A percentile compares a stretch with the other conserved stretches of the same genome.
These are phyloP conservation scores for Quercus bicolor DNA, from an alignment of 306 rosid species.

Conservation along the genomic window DNA sequence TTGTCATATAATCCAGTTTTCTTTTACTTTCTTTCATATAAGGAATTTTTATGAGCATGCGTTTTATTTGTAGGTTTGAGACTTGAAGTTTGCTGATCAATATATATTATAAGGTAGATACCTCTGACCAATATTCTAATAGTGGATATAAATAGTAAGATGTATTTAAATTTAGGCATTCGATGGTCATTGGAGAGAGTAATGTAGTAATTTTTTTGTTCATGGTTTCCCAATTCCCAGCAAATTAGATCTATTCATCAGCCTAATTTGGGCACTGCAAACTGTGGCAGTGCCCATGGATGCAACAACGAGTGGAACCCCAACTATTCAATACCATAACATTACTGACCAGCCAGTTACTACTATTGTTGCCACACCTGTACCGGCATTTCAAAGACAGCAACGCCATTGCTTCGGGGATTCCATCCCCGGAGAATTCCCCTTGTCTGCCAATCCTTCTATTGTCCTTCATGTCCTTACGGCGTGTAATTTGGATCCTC, in stretches of 20 bases:
- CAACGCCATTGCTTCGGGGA: constrained; percentile 84
- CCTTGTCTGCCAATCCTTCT: constrained; percentile 84
- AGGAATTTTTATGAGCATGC: constrained; percentile 54
- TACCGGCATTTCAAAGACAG: constrained; percentile 64
- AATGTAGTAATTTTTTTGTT: constrained; percentile 47
- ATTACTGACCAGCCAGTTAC: constrained; percentile 81
- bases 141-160: constrained; percentile 7
- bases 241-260: constrained; percentile 44
- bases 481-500: constrained; percentile 77
- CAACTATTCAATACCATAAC: constrained; percentile 76
- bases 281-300: constrained; percentile 94
- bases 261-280: constrained; percentile 81
- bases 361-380: constrained; percentile 54
- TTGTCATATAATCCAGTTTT: constrained; percentile 24
- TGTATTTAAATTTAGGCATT: neutral
- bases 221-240: constrained; percentile 59
- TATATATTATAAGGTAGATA: constrained; percentile 38
- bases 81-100: constrained; percentile 75
- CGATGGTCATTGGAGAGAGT: constrained; percentile 17
- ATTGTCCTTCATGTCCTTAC: constrained; percentile 95
- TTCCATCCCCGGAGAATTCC: constrained; percentile 89
- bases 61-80: constrained; percentile 84
- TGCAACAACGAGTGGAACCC: constrained; percentile 87
- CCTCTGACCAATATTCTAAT: neutral
- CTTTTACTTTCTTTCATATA: constrained; percentile 39